phyloP scores from a whole-genome alignment of 2,329 filamentous ascomycete species.

The Gaeumannomyces sp. region DNA sequence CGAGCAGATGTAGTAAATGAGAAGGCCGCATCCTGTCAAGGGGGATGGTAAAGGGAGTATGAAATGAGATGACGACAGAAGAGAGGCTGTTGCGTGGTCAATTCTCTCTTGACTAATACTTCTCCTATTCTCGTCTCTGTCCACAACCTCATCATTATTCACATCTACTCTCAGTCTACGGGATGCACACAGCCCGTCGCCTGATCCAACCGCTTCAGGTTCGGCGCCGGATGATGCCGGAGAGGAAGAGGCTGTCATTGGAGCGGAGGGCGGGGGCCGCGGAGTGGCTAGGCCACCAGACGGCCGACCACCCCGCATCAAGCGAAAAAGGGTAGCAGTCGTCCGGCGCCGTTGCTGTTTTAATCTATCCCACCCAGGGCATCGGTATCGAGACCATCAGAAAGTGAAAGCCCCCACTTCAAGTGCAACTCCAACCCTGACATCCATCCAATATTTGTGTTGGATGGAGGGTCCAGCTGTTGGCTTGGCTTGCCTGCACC shows the following conservation, averaged over 20 bases:
- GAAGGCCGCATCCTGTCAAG: not conserved
- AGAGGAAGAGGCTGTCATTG: not conserved
- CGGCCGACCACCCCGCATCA: not conserved
- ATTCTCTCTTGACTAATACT: not conserved
- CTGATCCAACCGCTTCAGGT: not conserved
- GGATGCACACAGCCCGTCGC: not conserved
- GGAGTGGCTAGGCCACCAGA: not conserved
- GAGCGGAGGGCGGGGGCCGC: too few species aligned
- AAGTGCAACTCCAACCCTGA: not conserved
- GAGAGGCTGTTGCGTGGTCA: too few species aligned
- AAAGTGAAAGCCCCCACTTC: not conserved
- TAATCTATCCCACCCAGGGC: not conserved
- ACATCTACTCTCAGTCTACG: not conserved
- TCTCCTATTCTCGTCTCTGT: too few species aligned
- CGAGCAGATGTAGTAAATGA: not conserved
- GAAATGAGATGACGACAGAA: too few species aligned
- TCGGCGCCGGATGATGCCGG: not conserved
- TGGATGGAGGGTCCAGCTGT: not conserved
- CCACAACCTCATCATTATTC: not conserved
- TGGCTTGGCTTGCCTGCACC: not conserved
- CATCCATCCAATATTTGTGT: not conserved
- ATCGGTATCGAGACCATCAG: not conserved
- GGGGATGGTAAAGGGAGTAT: not conserved
- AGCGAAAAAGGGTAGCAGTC: not conserved
- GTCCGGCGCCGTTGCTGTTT: not conserved